Base-by-base conservation (phyloP, 129 eudicot species). In the Oenanthe sinensis region DNA sequence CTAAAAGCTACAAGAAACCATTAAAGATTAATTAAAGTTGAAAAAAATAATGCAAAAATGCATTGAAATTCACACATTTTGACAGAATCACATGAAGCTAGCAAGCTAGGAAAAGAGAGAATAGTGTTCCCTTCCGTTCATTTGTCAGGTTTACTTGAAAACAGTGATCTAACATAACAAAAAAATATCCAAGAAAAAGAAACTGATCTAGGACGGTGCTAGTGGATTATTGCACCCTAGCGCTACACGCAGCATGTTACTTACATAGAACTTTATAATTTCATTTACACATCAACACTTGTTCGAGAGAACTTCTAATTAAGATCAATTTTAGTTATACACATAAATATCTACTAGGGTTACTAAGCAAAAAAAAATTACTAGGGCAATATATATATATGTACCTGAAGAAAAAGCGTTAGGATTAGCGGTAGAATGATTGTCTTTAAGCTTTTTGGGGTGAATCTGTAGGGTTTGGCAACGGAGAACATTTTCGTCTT, bases 371-470 rank as follows among this genome's bases (percentile, higher is more conserved):
- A 16, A 50, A 50, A 50, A 15, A 3, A 16, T 1, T 49, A 49
- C 58, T 60, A 60, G 68, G 68, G 68, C 9, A n/a, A n/a, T 60
- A n/a, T n/a, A n/a, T 60, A n/a, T n/a, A 10, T 60, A 60, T 24
- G 68, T 60, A 60, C 68, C 68, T 60, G 73, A 30, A 68, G 73
- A 68, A 1, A 33, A 33, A 33, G 42, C 9, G 33, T 33, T 13
- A 68, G 43, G 73, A 33, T 13, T 10, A 8, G 54, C 15, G 11
- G 9, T 71, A 37, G 55, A 6, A 24, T 72, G 30, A 72, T 10
- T 22, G 85, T 85, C 89, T 88, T 45, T 90, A 70, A 24, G 72
- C 79, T 92, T 81, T 42, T 88, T 89, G 8, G 88, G 73, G 48
- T 17, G 24, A 71, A 9, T 33, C 2, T 73, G 86, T 26, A 81